Percentiles rank a stretch among this genome's conserved stretches.
These are phyloP conservation scores for Trichoderma virens DNA, from an alignment of 495 filamentous ascomycete genomes.

Conservation along the genomic window DNA sequence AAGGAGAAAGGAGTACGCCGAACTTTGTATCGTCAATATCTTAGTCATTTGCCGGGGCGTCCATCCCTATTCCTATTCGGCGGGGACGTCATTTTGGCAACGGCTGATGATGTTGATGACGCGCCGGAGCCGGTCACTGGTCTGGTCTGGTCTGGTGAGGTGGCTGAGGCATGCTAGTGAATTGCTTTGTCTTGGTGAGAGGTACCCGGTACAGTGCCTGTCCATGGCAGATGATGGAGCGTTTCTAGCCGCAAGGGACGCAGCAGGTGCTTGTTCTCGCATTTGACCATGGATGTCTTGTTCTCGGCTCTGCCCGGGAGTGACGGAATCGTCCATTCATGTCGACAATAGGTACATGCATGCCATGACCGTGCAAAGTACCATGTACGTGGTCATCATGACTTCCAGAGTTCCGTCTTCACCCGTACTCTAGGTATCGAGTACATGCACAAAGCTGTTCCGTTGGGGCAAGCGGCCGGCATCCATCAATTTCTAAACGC, in stretches of 20 bases:
- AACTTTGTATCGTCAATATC: neutral
- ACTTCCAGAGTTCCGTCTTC: too few relatives aligned
- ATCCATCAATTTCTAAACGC: neutral
- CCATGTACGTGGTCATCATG: too few relatives aligned
- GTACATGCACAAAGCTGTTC: neutral
- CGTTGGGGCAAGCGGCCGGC: neutral
- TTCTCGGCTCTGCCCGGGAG: neutral
- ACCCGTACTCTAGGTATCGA: neutral
- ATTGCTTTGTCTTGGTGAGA: too few relatives aligned
- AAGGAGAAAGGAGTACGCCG: neutral
- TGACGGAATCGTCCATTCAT: neutral
- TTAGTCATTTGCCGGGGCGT: neutral
- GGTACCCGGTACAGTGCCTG: too few relatives aligned
- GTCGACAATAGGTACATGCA: neutral
- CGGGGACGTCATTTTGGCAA: conserved; percentile 5
- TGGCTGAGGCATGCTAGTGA: conserved; percentile 5
- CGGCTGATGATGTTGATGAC: conserved; percentile 1
- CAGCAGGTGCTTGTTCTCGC: too few relatives aligned
- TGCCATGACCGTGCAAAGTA: neutral
- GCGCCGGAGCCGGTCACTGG: conserved; percentile 7
- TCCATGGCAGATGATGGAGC: too few relatives aligned
- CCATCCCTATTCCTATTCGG: neutral
- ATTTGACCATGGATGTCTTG: neutral
- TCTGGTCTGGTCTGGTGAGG: conserved; percentile 3
- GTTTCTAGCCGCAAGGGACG: too few relatives aligned